A percentile compares a stretch with the other conserved stretches of the same genome.
Conservation (phyloP, 306 rosid species). For the Alnus glutinosa region DNA sequence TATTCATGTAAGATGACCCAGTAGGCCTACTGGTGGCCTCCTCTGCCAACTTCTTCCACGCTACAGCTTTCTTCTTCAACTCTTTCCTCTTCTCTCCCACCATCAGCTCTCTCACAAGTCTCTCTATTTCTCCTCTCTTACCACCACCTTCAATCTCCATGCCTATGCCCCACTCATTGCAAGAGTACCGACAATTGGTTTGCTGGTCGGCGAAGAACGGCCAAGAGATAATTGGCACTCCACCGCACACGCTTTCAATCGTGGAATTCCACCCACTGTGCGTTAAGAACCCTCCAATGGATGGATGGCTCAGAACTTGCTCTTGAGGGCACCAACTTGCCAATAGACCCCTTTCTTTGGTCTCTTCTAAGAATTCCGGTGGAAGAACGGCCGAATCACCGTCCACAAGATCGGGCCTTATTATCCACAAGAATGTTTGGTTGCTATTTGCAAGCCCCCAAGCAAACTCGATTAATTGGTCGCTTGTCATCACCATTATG, state of each 20-base stretch:
- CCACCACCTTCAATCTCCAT: constrained; percentile 59
- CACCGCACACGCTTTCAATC: no score
- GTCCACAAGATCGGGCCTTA: constrained; percentile 52
- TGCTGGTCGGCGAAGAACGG: no score
- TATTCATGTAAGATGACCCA: constrained; percentile 49
- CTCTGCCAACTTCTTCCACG: constrained; percentile 50
- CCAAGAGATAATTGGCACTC: no score
- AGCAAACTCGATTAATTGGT: constrained; percentile 59
- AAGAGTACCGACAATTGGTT: no score
- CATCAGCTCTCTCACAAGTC: constrained; percentile 57
- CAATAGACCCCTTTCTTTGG: no score
- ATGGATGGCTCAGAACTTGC: no score
- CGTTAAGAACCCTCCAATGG: no score
- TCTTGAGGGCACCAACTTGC: no score
- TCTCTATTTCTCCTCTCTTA: constrained; percentile 39
- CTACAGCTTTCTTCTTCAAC: constrained; percentile 46
- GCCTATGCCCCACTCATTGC: no score
- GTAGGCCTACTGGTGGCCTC: constrained; percentile 13
- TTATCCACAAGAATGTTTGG: constrained; percentile 51
- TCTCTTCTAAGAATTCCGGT: no score
- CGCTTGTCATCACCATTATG: constrained; percentile 54
- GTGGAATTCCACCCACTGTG: no score
- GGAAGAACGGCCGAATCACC: constrained; percentile 46
- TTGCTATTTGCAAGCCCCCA: constrained; percentile 73
- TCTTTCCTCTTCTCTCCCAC: constrained; percentile 48